Conservation (phyloP, 352 stramenopile species). For the Phytophthora pistaciae region DNA sequence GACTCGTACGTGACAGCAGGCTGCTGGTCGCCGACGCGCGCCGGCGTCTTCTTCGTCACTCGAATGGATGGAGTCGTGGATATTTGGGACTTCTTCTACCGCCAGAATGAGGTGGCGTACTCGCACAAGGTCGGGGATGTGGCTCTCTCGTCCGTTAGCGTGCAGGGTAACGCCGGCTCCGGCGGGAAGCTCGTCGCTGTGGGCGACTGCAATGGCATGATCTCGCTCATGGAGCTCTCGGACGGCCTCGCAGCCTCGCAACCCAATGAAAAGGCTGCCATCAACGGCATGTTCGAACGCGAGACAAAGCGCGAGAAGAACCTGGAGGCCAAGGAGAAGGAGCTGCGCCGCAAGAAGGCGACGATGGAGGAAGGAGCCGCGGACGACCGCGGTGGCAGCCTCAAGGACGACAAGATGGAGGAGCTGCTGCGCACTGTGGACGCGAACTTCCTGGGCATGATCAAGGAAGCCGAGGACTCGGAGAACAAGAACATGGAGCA, state of each 20-base stretch:
- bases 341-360: conserved; percentile 87
- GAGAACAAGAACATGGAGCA: conserved; percentile 92
- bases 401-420: conserved; percentile 96
- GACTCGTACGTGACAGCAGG: conserved; percentile 95
- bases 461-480: conserved; percentile 95
- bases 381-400: conserved; percentile 61
- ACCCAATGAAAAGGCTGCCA: conserved; percentile 95
- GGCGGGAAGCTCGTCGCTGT: conserved; percentile 95
- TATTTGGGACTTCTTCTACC: conserved; percentile 98
- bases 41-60: conserved; percentile 97
- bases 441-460: conserved; percentile 96
- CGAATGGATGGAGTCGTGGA: conserved; percentile 97
- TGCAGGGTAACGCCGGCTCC: conserved; percentile 92
- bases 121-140: conserved; percentile 97
- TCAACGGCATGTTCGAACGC: conserved; percentile 97
- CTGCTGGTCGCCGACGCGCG: conserved; percentile 97
- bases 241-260: conserved; percentile 92
- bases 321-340: conserved; percentile 91
- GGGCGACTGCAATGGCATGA: conserved; percentile 96
- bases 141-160: conserved; percentile 92
- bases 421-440: conserved; percentile 94
- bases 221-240: conserved; percentile 96
- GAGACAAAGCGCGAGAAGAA: conserved; percentile 98
- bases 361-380: conserved; percentile 84
- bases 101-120: conserved; percentile 97